Conservation (phyloP, 768 basidiomycete species). For the Rubroboletus satanas region DNA sequence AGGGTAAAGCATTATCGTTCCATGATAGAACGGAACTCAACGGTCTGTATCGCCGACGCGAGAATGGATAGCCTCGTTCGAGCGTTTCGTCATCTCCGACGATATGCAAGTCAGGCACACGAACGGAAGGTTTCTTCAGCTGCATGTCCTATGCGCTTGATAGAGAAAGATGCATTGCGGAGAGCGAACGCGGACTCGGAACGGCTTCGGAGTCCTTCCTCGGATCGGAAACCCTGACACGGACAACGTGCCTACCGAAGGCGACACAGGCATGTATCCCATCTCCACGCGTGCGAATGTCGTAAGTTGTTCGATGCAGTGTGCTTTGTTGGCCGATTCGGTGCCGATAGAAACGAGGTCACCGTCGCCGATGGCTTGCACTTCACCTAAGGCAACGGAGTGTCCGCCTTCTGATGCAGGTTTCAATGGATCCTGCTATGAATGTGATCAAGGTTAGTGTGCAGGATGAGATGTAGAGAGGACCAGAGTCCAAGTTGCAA, state of each 20-base stretch:
- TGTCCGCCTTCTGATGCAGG: not conserved
- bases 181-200: no score
- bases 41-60: not conserved
- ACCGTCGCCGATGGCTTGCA: not conserved
- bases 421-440: not conserved
- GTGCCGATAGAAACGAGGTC: not conserved
- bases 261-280: not conserved
- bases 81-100: not conserved
- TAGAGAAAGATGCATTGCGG: not conserved
- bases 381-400: not conserved
- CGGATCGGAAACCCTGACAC: not conserved
- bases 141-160: not conserved
- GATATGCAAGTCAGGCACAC: not conserved
- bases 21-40: not conserved
- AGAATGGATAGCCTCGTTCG: not conserved
- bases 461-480: no score
- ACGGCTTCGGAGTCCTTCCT: not conserved
- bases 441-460: not conserved
- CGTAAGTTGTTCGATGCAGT: not conserved
- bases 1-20: not conserved
- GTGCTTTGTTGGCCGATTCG: not conserved
- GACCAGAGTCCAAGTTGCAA: no score
- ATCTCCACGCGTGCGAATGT: not conserved
- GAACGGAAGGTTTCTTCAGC: no score
- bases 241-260: not conserved